Evolutionary conservation across 306 rosid genomes (phyloP), one percentile per base, ranked within the genome.

Genomic region (Betula pendula): DNA sequence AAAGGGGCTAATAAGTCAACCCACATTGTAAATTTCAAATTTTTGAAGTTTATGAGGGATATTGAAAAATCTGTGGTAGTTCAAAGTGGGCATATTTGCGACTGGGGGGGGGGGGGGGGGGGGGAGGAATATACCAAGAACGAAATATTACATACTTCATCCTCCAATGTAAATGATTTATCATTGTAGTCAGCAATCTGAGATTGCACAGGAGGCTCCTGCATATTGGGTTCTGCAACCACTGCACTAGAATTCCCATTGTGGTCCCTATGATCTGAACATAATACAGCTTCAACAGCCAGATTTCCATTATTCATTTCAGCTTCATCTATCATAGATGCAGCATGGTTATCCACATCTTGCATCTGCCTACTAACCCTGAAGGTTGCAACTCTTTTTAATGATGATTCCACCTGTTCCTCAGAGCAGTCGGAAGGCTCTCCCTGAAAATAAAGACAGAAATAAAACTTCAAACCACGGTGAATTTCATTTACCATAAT

Each of bases 121-220:
- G n/a, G n/a, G n/a, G n/a, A n/a, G n/a, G n/a, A n/a, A 19, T 71
- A 11, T 25, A 72, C 75, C 63, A 59, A 49, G 43, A 78, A 72
- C 3, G 43, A 79, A 75, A 75, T 55, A 71, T 38, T 44, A 59
- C 79, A 77, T 72, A 86, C 87, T 80, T 83, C 79, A 59, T 71
- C 70, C n/a, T 78, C 82, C 73, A 55, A 52, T 19, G 60, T 44
- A 35, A 72, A 31, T 47, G 72, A 69, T 27, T 60, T 35, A 42
- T 27, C 70, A 25, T 15, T n/a, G n/a, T 1, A 60, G 44, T 52
- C 55, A 50, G 22, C 60, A 52, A 49, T 10, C 14, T 35, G 72
- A 15, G 76, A 20, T 59, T 47, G 75, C 7, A 33, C 33, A 35
- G 19, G 25, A 58, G 25, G 45, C 44, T 68, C 33, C 68, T 49